These are phyloP conservation scores for Debaryomyces sp. DNA, from an alignment of 1,139 yeast species.

Conservation along the genomic window DNA sequence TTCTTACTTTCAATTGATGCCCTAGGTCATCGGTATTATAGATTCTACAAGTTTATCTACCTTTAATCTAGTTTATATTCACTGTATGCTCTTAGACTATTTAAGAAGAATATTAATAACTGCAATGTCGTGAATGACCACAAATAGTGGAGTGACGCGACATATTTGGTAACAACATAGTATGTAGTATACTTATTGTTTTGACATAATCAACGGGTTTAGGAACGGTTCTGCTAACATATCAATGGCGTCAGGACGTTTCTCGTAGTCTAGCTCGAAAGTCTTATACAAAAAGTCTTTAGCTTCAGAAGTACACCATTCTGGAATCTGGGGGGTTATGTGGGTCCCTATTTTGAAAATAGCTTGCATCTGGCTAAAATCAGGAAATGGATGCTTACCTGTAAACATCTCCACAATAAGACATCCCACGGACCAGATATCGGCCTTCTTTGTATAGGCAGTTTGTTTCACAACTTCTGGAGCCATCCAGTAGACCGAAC, in stretches of 20 bases:
- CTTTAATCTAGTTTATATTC: background rate
- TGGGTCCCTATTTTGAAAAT: conserved; percentile 89
- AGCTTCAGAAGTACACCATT: conserved; percentile 73
- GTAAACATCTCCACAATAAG: conserved; percentile 92
- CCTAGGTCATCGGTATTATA: conserved; percentile 5
- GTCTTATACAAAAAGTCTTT: conserved; percentile 65
- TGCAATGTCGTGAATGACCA: conserved; percentile 12
- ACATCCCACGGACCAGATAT: conserved; percentile 96
- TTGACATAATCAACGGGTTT: conserved; percentile 52
- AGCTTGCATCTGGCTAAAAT: conserved; percentile 94
- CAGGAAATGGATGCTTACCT: conserved; percentile 93
- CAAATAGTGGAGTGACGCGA: conserved; percentile 6
- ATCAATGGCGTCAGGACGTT: conserved; percentile 74
- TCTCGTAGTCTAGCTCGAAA: conserved; percentile 72
- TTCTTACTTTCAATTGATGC: background rate
- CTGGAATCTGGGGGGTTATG: conserved; percentile 75
- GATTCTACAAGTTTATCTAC: background rate
- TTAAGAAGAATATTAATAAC: background rate
- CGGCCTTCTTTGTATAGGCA: conserved; percentile 86
- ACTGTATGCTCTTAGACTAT: conserved; percentile 1
- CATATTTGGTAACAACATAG: conserved; percentile 1
- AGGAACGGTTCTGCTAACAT: conserved; percentile 64
- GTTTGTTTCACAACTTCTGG: conserved; percentile 95
- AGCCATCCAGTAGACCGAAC: conserved; percentile 98
- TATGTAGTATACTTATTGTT: conserved; percentile 19